Conservation (phyloP, 2,329 filamentous ascomycete genomes). For the Fusarium equiseti region DNA sequence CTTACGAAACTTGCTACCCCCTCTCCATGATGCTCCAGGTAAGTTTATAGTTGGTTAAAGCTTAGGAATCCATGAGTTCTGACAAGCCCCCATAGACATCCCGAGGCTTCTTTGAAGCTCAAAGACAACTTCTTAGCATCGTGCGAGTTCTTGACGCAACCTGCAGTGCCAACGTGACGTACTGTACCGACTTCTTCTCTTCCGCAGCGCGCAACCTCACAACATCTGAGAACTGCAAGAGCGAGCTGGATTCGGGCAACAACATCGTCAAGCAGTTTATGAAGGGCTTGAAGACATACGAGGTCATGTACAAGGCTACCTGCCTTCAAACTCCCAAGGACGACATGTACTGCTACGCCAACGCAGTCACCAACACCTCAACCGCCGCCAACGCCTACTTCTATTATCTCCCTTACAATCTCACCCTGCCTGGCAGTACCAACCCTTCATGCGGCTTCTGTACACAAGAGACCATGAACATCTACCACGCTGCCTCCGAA, state of each 20-base stretch:
- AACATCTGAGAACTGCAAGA: constrained; percentile 72
- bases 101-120: constrained; percentile 82
- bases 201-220: constrained; percentile 75
- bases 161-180: constrained; percentile 74
- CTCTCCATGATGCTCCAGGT: constrained; percentile 87
- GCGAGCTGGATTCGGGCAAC: constrained; percentile 76
- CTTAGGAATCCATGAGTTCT: background rate
- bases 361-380: constrained; percentile 81
- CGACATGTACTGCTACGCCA: constrained; percentile 82
- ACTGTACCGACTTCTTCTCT: constrained; percentile 75
- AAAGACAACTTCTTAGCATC: constrained; percentile 77
- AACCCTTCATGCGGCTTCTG: constrained; percentile 83
- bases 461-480: constrained; percentile 81
- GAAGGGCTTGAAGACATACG: constrained; percentile 80
- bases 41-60: constrained; percentile 48
- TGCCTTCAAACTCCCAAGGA: constrained; percentile 78
- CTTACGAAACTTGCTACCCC: constrained; percentile 81
- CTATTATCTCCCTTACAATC: constrained; percentile 87
- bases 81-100: constrained; percentile 72
- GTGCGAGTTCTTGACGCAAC: constrained; percentile 83
- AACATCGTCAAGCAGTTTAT: constrained; percentile 80
- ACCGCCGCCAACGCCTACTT: constrained; percentile 80
- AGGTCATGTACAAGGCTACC: constrained; percentile 80
- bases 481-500: constrained; percentile 78
- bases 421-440: constrained; percentile 73